Evolutionary conservation across 2,329 filamentous ascomycete species (phyloP).

Genomic region (Beauveria rudraprayagi): DNA sequence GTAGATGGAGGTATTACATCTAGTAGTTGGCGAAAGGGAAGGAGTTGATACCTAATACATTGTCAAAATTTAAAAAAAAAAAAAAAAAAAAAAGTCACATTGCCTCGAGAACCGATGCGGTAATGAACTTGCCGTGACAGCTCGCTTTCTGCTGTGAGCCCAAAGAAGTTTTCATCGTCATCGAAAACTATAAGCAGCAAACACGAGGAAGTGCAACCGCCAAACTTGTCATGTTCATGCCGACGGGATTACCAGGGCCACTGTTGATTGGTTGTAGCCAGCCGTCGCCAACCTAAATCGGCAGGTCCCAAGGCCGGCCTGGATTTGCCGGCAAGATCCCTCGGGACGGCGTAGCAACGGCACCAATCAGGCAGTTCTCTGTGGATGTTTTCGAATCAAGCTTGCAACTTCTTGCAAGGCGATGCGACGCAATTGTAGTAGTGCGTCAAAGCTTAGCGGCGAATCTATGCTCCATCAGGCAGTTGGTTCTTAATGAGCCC

Average conservation of each 20-base stretch:
- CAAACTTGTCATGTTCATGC: neutral
- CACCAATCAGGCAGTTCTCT: neutral
- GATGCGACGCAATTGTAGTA: constrained; percentile 1
- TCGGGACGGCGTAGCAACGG: neutral
- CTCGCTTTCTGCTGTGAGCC: neutral
- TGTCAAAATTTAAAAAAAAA: neutral
- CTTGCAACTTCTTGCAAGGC: neutral
- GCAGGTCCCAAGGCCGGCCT: neutral
- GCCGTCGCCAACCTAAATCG: neutral
- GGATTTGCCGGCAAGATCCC: constrained; percentile 1
- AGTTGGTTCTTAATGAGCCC: constrained; percentile 1
- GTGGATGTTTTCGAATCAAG: neutral
- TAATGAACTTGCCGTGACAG: neutral
- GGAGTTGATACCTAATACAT: neutral
- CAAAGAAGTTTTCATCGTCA: neutral
- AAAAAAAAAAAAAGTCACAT: neutral
- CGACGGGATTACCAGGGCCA: neutral
- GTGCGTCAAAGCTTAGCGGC: neutral
- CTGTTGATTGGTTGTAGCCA: neutral
- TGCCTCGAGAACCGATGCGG: neutral
- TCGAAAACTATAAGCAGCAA: neutral
- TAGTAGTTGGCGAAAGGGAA: neutral
- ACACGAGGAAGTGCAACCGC: neutral
- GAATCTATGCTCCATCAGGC: constrained; percentile 5
- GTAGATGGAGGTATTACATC: neutral